These are phyloP conservation scores for Saccharomycopsis sp. DNA, from an alignment of 805 yeast genomes.

Conservation along the genomic window DNA sequence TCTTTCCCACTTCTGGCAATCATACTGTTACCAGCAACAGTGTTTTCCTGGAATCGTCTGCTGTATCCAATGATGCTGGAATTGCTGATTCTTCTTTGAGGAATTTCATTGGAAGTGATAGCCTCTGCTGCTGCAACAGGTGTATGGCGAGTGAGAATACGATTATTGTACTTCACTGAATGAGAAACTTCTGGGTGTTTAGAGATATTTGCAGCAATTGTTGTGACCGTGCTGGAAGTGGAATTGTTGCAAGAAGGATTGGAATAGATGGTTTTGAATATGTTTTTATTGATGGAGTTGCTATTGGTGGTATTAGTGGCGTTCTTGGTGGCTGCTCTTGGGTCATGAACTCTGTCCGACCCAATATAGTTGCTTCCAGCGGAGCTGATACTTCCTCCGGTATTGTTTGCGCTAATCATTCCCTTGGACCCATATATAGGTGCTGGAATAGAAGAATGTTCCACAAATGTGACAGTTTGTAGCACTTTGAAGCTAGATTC, in stretches of 20 bases:
- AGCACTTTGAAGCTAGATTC: not conserved
- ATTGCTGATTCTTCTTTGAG: not conserved
- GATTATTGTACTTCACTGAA: conserved; percentile 8
- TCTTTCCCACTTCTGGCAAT: not conserved
- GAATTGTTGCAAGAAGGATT: not conserved
- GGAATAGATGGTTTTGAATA: not conserved
- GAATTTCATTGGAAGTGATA: not conserved
- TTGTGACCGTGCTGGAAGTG: not conserved
- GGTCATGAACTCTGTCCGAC: not conserved
- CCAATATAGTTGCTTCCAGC: not conserved
- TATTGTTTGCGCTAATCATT: not conserved
- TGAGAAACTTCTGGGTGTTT: conserved; percentile 1
- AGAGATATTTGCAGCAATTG: conserved; percentile 4
- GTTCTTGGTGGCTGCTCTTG: not conserved
- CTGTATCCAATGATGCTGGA: not conserved
- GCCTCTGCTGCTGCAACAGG: not conserved
- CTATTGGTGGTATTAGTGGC: not conserved
- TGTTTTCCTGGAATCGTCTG: not conserved
- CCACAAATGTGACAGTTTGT: not conserved
- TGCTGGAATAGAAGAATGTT: not conserved
- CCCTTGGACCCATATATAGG: not conserved
- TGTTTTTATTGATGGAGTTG: not conserved
- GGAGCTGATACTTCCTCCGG: not conserved
- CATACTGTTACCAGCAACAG: not conserved
- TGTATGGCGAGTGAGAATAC: conserved; percentile 3